Evolutionary conservation across 768 basidiomycete species (phyloP).

Genomic region (Filobasidium floriforme): DNA sequence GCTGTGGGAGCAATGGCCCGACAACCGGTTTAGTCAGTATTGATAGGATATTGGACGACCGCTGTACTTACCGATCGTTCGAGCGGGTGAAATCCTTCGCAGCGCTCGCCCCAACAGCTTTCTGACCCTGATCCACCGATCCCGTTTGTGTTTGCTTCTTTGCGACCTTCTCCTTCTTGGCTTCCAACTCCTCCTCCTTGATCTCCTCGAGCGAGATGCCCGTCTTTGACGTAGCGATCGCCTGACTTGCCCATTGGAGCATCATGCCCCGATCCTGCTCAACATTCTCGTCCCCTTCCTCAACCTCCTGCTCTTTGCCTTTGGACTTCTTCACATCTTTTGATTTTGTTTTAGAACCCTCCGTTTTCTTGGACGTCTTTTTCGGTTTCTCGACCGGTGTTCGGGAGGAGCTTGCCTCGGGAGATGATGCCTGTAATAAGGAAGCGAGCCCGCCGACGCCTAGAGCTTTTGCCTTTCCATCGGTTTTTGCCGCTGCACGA

Average conservation of each 20-base stretch:
- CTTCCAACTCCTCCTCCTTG: neutral
- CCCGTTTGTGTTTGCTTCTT: neutral
- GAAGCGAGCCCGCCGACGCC: neutral
- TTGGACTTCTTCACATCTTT: too few relatives aligned
- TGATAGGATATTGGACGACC: too few relatives aligned
- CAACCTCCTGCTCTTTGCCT: neutral
- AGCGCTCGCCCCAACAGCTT: neutral
- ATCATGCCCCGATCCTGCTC: neutral
- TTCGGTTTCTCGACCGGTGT: neutral
- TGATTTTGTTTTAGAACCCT: neutral
- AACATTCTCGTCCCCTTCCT: neutral
- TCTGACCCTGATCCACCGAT: neutral
- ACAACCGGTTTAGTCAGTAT: too few relatives aligned
- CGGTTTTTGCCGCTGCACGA: neutral
- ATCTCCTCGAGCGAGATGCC: neutral
- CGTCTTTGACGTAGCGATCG: neutral
- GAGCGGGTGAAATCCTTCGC: neutral
- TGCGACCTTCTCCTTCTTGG: neutral
- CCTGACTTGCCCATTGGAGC: constrained; percentile 1
- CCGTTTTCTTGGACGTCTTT: neutral
- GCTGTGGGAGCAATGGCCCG: neutral
- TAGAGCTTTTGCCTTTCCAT: neutral
- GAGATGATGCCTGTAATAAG: neutral
- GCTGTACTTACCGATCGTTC: neutral
- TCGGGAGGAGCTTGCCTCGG: neutral